These are phyloP conservation scores for Pistacia integerrima DNA, from an alignment of 345 rosid species.

Conservation along the genomic window DNA sequence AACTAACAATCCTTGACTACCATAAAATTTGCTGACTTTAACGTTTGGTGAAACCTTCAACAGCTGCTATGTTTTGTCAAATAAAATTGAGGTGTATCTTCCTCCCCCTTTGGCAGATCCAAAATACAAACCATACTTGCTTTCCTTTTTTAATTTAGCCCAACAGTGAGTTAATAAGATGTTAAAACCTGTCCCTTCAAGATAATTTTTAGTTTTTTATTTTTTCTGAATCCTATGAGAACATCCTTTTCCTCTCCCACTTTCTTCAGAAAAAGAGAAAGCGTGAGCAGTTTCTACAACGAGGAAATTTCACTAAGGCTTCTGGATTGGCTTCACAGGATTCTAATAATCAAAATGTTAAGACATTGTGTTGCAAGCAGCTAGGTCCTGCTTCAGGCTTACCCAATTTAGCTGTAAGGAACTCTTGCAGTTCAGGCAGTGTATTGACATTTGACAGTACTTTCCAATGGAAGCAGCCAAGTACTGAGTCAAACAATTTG, in stretches of 20 bases:
- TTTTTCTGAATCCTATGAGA: neutral
- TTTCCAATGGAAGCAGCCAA: slow-evolving; percentile 8
- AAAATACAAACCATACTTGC: neutral
- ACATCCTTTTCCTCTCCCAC: slow-evolving; percentile 12
- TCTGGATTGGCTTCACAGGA: slow-evolving; percentile 21
- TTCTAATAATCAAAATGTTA: slow-evolving; percentile 21
- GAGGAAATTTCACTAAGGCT: slow-evolving; percentile 20
- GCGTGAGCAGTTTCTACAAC: slow-evolving; percentile 18
- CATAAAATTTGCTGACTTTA: neutral
- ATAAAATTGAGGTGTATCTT: neutral
- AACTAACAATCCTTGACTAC: neutral
- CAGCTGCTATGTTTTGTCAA: neutral
- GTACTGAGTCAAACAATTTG: neutral
- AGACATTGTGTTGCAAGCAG: slow-evolving; percentile 20
- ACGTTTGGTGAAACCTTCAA: neutral
- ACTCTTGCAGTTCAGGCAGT: slow-evolving; percentile 18
- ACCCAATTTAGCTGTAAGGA: neutral
- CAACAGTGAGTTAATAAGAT: neutral
- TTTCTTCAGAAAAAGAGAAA: slow-evolving; percentile 50
- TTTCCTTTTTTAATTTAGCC: neutral
- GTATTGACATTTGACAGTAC: slow-evolving; percentile 10
- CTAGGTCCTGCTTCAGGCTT: slow-evolving; percentile 12
- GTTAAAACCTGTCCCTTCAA: neutral
- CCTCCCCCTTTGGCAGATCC: neutral
- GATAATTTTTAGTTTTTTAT: neutral